phyloP scores from a whole-genome alignment of 805 yeast species.

The Debaryomyces prosopidis region DNA sequence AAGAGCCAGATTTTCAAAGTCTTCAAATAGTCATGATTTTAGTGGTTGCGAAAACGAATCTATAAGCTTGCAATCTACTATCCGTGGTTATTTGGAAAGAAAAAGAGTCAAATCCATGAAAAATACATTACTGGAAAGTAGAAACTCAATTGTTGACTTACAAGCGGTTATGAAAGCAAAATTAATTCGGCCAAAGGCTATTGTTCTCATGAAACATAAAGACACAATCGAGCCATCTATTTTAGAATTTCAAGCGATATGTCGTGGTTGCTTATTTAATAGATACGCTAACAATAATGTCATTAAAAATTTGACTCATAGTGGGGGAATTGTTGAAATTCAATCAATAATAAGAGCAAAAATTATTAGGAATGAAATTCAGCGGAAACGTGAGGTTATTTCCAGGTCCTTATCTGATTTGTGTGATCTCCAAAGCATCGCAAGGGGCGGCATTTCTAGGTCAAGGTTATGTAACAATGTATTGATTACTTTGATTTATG shows the following conservation, averaged over 20 bases:
- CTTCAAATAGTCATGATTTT: constrained; percentile 7
- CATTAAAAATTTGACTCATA: constrained; percentile 19
- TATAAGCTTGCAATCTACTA: constrained; percentile 39
- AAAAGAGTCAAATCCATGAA: constrained; percentile 9
- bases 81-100: constrained; percentile 43
- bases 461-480: constrained; percentile 43
- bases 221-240: constrained; percentile 20
- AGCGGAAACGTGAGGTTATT: constrained; percentile 8
- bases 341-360: constrained; percentile 43
- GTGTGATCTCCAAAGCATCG: constrained; percentile 41
- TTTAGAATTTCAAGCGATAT: constrained; percentile 29
- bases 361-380: constrained; percentile 23
- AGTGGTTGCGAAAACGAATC: constrained; percentile 17
- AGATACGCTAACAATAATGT: constrained; percentile 13
- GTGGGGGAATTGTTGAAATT: constrained; percentile 25
- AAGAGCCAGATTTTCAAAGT: constrained; percentile 24
- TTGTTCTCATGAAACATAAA: constrained; percentile 22
- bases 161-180: constrained; percentile 39
- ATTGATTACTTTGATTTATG: constrained; percentile 40
- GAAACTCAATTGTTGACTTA: constrained; percentile 26
- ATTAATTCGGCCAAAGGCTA: constrained; percentile 17
- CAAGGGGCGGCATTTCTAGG: constrained; percentile 47
- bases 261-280: constrained; percentile 24
- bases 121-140: constrained; percentile 8
- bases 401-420: neutral